Conservation (phyloP, 306 rosid genomes). For the Prunus padus region DNA sequence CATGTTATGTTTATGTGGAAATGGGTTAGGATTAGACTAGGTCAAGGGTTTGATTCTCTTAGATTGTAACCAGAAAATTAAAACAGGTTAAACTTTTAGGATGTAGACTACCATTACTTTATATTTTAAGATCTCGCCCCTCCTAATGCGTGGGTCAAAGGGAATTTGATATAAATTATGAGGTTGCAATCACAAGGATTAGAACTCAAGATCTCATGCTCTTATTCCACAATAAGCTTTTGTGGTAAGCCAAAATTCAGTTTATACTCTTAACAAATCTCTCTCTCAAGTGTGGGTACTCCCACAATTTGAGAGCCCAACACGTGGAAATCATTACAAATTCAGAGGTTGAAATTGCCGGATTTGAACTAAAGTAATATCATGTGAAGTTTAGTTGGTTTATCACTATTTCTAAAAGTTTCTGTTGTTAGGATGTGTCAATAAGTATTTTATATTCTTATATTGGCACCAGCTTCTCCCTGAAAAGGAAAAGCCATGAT, state of each 20-base stretch:
- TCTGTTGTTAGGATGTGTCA: background rate
- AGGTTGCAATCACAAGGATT: background rate
- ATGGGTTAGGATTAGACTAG: too few relatives aligned
- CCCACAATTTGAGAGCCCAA: background rate
- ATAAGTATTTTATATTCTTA: background rate
- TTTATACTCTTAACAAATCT: background rate
- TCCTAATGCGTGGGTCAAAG: background rate
- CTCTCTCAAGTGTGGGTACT: background rate
- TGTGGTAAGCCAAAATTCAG: background rate
- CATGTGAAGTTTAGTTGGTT: slow-evolving; percentile 11
- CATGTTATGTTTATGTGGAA: background rate
- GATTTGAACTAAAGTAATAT: background rate
- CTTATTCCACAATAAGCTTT: background rate
- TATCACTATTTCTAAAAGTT: background rate
- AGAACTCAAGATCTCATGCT: background rate
- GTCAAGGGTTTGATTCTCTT: too few relatives aligned
- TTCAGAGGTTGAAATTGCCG: background rate
- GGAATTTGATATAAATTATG: background rate
- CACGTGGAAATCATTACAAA: background rate
- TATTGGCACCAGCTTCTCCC: background rate
- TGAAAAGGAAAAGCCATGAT: background rate
- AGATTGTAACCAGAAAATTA: too few relatives aligned
- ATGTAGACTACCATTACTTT: background rate
- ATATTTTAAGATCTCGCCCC: background rate
- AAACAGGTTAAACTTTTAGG: too few relatives aligned